Evolutionary conservation across 2,329 filamentous ascomycete genomes (phyloP).

Genomic region (Huntiella bhutanensis): DNA sequence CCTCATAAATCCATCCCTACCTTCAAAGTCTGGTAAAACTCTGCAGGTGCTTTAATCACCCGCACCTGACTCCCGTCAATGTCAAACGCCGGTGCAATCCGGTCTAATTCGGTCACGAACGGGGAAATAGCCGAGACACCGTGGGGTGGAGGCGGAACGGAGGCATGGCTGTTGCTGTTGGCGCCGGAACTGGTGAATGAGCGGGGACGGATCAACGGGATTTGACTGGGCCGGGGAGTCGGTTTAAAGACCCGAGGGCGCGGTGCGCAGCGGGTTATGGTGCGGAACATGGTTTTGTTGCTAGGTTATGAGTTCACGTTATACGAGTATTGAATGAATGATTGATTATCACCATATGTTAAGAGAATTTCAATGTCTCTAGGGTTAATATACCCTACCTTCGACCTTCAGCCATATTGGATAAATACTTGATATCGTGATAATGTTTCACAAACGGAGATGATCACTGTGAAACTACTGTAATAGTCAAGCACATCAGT

Average conservation of each 20-base stretch:
- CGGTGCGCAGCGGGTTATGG: neutral
- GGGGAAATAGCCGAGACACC: conserved; percentile 22
- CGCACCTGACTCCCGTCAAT: conserved; percentile 62
- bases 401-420: no score
- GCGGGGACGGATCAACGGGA: no score
- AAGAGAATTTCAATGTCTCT: no score
- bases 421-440: no score
- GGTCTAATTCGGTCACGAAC: conserved; percentile 58
- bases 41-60: conserved; percentile 61
- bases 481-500: no score
- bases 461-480: no score
- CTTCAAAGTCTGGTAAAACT: conserved; percentile 86
- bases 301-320: no score
- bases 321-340: no score
- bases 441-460: no score
- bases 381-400: no score
- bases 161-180: conserved; percentile 4
- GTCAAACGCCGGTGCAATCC: conserved; percentile 77
- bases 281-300: conserved; percentile 1
- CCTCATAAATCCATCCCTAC: conserved; percentile 23
- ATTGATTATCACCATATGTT: no score
- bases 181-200: no score
- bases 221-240: neutral
- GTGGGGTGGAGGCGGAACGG: conserved; percentile 1
- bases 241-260: neutral